Base-by-base conservation (phyloP, 495 filamentous ascomycete genomes). In the Hypoxylon trugodes region DNA sequence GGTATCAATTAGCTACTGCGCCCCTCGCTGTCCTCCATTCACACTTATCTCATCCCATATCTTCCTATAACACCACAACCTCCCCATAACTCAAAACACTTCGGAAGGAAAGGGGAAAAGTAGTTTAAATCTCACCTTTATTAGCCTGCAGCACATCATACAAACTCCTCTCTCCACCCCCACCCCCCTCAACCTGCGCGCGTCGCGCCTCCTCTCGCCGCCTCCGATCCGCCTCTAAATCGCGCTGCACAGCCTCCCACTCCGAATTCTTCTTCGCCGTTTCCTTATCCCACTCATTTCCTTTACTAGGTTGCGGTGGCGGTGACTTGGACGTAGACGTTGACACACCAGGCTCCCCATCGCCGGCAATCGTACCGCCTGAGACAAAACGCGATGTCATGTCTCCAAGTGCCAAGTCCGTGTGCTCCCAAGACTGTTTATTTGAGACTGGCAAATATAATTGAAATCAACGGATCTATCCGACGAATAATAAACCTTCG, bases 331-430 rank as follows among this genome's bases (percentile, higher is more conserved):
- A 28, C 16, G 35, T 1, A 8, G 22, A 8, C 24, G 48, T 25
- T 8, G 26, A 8, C 43, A 35, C 13, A 65, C 2, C 6, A 35
- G 54, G 33, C 52, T n/a, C n/a, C n/a, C 16, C 42, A 49, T 72
- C 54, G 41, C 86, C 77, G 61, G 91, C 85, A 66, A 87, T 85
- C 2, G 89, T 90, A 33, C 95, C 95, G 30, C 84, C 91, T 6
- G 94, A 93, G 36, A 97, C 87, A 77, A 98, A 98, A 36, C 94
- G 90, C 9, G 92, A 96, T 42, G 90, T 85, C 90, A 93, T 91
- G 15, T 40, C 4, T 22, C 19, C 9, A 3, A 21, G 32, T 35
- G n/a, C 13, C 13, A n/a, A 5, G n/a, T 38, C 9, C 13, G n/a
- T 38, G n/a, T 3, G n/a, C n/a, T n/a, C n/a, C n/a, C n/a, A n/a